Evolutionary conservation across 2,329 filamentous ascomycete genomes (phyloP).

Genomic region (Hymenoscyphus scutula): DNA sequence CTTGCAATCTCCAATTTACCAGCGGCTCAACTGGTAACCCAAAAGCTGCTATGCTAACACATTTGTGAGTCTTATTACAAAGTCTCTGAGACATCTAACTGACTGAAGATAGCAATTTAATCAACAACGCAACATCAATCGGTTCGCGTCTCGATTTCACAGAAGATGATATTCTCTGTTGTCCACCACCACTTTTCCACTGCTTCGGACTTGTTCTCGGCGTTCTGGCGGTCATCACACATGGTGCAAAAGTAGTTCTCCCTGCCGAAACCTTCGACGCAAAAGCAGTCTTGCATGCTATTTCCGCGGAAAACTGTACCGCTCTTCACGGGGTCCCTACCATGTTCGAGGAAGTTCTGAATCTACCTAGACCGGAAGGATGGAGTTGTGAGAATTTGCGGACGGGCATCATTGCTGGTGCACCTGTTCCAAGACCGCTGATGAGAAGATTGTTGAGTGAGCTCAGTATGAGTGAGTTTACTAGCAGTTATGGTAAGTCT

Average conservation of each 20-base stretch:
- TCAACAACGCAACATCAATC: constrained; percentile 68
- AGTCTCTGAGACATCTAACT: not conserved
- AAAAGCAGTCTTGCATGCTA: constrained; percentile 53
- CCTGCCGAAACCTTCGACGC: constrained; percentile 66
- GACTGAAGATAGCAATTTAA: constrained; percentile 39
- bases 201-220: constrained; percentile 72
- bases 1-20: constrained; percentile 74
- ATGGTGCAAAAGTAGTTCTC: constrained; percentile 61
- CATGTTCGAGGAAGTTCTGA: constrained; percentile 67
- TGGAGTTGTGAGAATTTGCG: constrained; percentile 44
- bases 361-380: constrained; percentile 45
- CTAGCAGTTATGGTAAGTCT: constrained; percentile 42
- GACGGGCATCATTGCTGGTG: constrained; percentile 66
- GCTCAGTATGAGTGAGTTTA: constrained; percentile 60
- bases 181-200: constrained; percentile 63
- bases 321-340: constrained; percentile 57
- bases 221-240: constrained; percentile 67
- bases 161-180: constrained; percentile 59
- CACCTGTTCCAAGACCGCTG: constrained; percentile 59
- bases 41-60: constrained; percentile 71
- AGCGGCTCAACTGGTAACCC: constrained; percentile 71
- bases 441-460: constrained; percentile 60
- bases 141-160: constrained; percentile 66
- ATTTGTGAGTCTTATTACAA: constrained; percentile 25
- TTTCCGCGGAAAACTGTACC: constrained; percentile 51